These are phyloP conservation scores for Microthlaspi erraticum DNA, from an alignment of 345 rosid species.

Conservation along the genomic window DNA sequence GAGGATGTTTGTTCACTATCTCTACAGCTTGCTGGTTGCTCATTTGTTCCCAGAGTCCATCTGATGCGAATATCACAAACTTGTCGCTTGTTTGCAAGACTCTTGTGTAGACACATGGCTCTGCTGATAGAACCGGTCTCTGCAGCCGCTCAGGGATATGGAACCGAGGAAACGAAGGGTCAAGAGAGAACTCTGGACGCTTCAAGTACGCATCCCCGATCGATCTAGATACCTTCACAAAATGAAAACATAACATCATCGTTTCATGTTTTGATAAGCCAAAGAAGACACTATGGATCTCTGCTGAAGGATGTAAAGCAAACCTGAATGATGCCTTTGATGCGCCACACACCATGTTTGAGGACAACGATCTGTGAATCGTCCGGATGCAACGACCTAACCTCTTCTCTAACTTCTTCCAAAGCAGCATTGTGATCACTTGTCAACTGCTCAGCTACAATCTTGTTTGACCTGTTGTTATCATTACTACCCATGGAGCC, in stretches of 20 bases:
- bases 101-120: conserved; percentile 70
- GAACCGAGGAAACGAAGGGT: conserved; percentile 81
- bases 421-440: conserved; percentile 83
- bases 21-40: conserved; percentile 87
- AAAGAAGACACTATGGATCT: too few species aligned
- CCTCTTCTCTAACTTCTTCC: conserved; percentile 93
- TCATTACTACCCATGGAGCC: conserved; percentile 48
- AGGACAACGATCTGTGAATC: conserved; percentile 79
- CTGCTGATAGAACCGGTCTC: conserved; percentile 84
- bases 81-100: conserved; percentile 68
- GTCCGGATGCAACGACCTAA: conserved; percentile 83
- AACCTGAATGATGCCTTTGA: conserved; percentile 99
- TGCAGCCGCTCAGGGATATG: conserved; percentile 76
- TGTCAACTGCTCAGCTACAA: conserved; percentile 84
- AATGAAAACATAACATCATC: background rate
- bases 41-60: conserved; percentile 93
- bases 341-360: conserved; percentile 96
- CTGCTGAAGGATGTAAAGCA: too few species aligned
- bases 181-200: conserved; percentile 82
- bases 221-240: conserved; percentile 83
- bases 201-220: conserved; percentile 98
- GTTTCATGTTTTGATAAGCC: background rate
- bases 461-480: conserved; percentile 61
- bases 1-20: conserved; percentile 67
- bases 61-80: conserved; percentile 92